Base-by-base conservation (phyloP, 1,139 yeast genomes). In the Suhomyces kunorum region DNA sequence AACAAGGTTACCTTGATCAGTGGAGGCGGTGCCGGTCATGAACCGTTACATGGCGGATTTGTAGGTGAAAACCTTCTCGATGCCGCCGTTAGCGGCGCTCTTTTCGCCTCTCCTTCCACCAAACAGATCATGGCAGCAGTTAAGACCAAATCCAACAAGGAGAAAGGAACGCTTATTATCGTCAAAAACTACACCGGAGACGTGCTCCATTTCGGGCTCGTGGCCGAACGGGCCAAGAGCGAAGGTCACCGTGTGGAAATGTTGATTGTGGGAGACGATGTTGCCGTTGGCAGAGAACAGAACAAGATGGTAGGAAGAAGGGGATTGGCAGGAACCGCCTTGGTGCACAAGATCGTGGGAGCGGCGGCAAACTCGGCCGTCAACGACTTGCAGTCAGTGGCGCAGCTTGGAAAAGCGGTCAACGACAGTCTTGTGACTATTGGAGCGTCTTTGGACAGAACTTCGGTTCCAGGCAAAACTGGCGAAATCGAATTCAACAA, bases 21-120 rank as follows among this genome's bases (percentile, higher is more conserved):
- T 33, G 96, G 97, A 42, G 98, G 98, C 40, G 98, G 98, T 22
- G 82, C 92, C 8, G 98, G 98, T 27, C 98, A 90, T 59, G 97
- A 90, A 63, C 97, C 97, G 22, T 73, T 90, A 7, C 96, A 89
- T 57, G 92, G 87, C 5, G 97, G 96, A 0, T 89, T 80, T 58
- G 92, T 90, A 11, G 97, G 97, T 5, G 73, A 77, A 19, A 92
- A 92, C 38, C 68, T 85, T 54, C 64, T 90, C 31, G 88, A 86
- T 54, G 95, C 85, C 27, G 97, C 96, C 2, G 96, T 89, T 7
- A 80, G 88, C 39, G 97, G 98, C 24, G 80, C 85, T 31, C 75
- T 87, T 14, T 90, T 90, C 68, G 96, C 97, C 0, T 87, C 95
- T 15, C 97, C 97, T 2, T 83, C 94, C 6, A 87, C 96, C 2